These are phyloP conservation scores for Quillaja saponaria DNA, from an alignment of 306 rosid genomes.

Conservation along the genomic window DNA sequence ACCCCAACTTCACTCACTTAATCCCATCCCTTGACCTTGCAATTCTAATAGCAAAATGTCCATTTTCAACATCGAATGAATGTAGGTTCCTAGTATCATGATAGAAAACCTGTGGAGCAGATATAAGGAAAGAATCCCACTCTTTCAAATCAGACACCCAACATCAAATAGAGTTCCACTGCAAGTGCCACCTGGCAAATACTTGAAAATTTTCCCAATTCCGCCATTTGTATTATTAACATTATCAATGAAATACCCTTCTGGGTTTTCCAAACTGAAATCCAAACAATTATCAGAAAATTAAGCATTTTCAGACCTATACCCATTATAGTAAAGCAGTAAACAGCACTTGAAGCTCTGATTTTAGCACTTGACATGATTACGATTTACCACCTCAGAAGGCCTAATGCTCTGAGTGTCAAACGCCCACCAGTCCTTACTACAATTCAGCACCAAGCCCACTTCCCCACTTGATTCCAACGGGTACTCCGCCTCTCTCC, in stretches of 20 bases:
- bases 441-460: constrained; percentile 58
- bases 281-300: constrained; percentile 31
- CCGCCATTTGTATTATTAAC: constrained; percentile 9
- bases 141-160: constrained; percentile 58
- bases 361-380: constrained; percentile 72
- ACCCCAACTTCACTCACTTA: constrained; percentile 74
- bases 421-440: constrained; percentile 81
- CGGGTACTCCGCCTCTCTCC: constrained; percentile 64
- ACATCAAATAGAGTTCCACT: constrained; percentile 81
- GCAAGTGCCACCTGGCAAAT: constrained; percentile 74
- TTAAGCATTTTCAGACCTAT: constrained; percentile 43
- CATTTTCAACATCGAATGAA: constrained; percentile 57
- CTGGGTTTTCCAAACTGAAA: constrained; percentile 47
- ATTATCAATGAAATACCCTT: constrained; percentile 25
- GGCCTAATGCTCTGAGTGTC: constrained; percentile 70
- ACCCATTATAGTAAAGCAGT: constrained; percentile 75
- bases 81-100: constrained; percentile 72
- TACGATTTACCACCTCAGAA: constrained; percentile 63
- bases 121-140: constrained; percentile 68
- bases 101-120: constrained; percentile 65
- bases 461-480: constrained; percentile 53
- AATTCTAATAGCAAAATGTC: constrained; percentile 60
- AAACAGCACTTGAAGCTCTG: constrained; percentile 61
- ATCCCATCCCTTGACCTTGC: constrained; percentile 89
- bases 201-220: constrained; percentile 44